These are phyloP conservation scores for Pterocarpus macrocarpus DNA, from an alignment of 306 rosid genomes.

Conservation along the genomic window DNA sequence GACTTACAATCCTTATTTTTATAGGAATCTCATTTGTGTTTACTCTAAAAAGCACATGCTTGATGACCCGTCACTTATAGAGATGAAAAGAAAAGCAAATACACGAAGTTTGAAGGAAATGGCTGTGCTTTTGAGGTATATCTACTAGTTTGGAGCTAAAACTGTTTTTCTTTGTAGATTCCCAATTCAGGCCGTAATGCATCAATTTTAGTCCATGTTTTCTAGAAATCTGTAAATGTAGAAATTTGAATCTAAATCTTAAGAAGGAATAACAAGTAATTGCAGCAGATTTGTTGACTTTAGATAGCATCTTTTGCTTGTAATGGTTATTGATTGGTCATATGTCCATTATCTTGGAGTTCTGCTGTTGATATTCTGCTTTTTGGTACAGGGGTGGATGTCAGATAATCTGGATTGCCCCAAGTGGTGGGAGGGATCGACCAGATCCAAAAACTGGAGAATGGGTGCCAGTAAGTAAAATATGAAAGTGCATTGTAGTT, in stretches of 20 bases:
- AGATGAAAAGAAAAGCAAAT: constrained; percentile 89
- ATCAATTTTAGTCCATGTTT: constrained; percentile 34
- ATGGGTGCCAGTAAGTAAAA: constrained; percentile 82
- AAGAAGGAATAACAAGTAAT: constrained; percentile 21
- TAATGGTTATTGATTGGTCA: constrained; percentile 27
- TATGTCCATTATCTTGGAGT: constrained; percentile 25
- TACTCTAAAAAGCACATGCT: constrained; percentile 97
- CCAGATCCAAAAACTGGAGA: constrained; percentile 75
- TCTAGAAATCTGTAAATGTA: constrained; percentile 14
- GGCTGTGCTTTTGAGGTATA: constrained; percentile 88
- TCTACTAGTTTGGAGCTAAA: constrained; percentile 39
- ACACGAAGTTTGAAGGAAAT: constrained; percentile 94
- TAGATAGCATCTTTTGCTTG: constrained; percentile 35
- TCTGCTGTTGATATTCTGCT: constrained; percentile 26
- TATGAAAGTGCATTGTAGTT: constrained; percentile 1
- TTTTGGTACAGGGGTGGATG: constrained; percentile 81
- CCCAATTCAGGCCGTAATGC: constrained; percentile 31
- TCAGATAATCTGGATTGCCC: constrained; percentile 95
- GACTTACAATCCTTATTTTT: constrained; percentile 26
- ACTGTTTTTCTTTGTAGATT: constrained; percentile 4
- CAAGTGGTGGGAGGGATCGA: constrained; percentile 98
- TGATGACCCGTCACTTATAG: constrained; percentile 85
- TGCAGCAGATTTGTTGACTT: constrained; percentile 19
- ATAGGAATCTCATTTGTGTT: constrained; percentile 96
- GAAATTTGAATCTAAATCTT: constrained; percentile 30